These are phyloP conservation scores for Cercospora zeina DNA, from an alignment of 2,329 filamentous ascomycete species.

Conservation along the genomic window DNA sequence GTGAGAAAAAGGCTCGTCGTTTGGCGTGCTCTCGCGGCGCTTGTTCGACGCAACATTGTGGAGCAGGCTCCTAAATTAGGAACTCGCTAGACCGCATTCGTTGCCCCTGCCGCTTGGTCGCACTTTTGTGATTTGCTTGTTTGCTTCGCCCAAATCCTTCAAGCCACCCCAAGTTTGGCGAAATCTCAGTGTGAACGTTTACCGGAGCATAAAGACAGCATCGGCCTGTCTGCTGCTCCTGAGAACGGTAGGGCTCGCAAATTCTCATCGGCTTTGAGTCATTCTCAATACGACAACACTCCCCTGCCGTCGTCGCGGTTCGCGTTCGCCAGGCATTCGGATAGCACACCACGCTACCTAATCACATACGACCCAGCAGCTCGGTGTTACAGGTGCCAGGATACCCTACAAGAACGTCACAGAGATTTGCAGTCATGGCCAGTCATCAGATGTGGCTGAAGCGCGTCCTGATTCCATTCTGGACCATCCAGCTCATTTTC, in stretches of 20 bases:
- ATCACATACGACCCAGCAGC: conserved; percentile 6
- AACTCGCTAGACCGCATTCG: conserved; percentile 6
- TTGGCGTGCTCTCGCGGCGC: neutral
- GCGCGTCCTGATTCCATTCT: conserved; percentile 36
- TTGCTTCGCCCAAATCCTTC: conserved; percentile 18
- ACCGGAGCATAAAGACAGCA: neutral
- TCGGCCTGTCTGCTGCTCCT: neutral
- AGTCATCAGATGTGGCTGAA: conserved; percentile 36
- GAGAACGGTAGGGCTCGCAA: neutral
- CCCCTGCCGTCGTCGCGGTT: neutral
- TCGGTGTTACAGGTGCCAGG: conserved; percentile 10
- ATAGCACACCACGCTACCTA: conserved; percentile 6
- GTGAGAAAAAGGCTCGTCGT: neutral
- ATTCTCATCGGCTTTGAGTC: conserved; percentile 3
- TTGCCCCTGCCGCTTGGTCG: neutral
- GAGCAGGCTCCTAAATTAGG: conserved; percentile 1
- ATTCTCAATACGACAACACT: conserved; percentile 5
- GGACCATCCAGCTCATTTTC: conserved; percentile 31
- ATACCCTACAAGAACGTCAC: conserved; percentile 5
- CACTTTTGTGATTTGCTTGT: conserved; percentile 16
- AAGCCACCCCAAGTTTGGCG: conserved; percentile 2
- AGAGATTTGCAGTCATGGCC: conserved; percentile 21
- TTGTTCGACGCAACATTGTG: neutral
- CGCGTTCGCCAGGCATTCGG: conserved; percentile 1
- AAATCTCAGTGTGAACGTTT: neutral